Base-by-base conservation (phyloP, 73 alveolate species). In the Diophrys sp. region DNA sequence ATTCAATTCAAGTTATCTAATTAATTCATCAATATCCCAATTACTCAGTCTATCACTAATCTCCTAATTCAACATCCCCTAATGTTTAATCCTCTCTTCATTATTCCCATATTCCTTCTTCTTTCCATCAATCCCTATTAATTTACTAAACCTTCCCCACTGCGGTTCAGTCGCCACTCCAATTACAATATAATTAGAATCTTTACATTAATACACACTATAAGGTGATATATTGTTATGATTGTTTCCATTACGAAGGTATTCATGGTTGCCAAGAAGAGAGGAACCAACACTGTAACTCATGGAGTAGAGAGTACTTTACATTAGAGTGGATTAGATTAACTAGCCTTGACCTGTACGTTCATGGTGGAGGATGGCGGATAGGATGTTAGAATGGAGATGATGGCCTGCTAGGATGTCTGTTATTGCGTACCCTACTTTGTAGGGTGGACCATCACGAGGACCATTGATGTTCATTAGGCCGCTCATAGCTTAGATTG, bases 201-300 rank as follows among this genome's bases (percentile, higher is more conserved):
- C 90, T 31, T 54, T 67, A 11, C 89, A 72, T 73, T 79, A 72
- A 70, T 79, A 92, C 5, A 83, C 81, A 1, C 88, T 75, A 72
- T 92, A 92, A 26, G 96, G 96, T 28, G 91, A 68, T 2, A 92
- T 92, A 23, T 87, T 85, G 2, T 93, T 93, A 71, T 92, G 98
- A n/a, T 56, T 24, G 75, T 92, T 92, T 0, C 98, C 98, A 83
- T 80, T 78, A 54, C 98, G 29, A 31, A 71, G 55, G 81, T 87
- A 83, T 18, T 84, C 95, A 18, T 67, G 71, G 1, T 78, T 67
- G 2, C 94, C 94, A 73, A 88, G 85, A 0, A 92, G 80, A 82
- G 78, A 92, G 70, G 88, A 74, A 34, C 87, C 33, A 31, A 85
- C 85, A 0, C 89, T 94, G 78, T 92, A 89, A 44, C 90, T 80